phyloP scores from a whole-genome alignment of 176 grass and related monocot genomes.

The Bothriochloa decipiens region DNA sequence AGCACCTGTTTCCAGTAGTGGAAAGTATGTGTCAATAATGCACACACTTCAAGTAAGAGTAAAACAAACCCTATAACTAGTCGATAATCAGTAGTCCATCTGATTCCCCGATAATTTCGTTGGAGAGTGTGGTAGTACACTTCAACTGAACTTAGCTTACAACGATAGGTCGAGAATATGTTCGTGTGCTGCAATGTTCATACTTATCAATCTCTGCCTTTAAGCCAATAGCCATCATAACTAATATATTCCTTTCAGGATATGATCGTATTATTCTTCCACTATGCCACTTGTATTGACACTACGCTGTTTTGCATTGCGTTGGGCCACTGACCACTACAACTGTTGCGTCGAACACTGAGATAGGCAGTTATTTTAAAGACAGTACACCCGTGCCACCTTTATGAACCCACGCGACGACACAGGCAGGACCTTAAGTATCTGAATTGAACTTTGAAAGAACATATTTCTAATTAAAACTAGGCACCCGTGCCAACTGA shows the following conservation, averaged over 20 bases:
- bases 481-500: not conserved
- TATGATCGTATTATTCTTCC: constrained; percentile 17
- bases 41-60: not conserved
- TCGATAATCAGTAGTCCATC: not conserved
- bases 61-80: not conserved
- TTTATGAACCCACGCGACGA: too few relatives aligned
- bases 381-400: too few relatives aligned
- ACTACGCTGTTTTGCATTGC: not conserved
- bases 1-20: too few relatives aligned
- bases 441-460: not conserved
- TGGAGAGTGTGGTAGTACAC: not conserved
- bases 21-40: not conserved
- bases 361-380: too few relatives aligned
- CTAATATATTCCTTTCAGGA: not conserved
- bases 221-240: not conserved
- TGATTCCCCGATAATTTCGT: not conserved
- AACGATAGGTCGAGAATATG: not conserved
- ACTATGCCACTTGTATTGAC: not conserved
- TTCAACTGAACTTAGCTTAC: not conserved
- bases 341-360: not conserved
- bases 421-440: too few relatives aligned
- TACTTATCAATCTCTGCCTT: constrained; percentile 2
- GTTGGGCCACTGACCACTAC: not conserved
- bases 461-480: not conserved
- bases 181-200: not conserved